Conservation (phyloP, 2,329 filamentous ascomycete genomes). For the Botryotinia convoluta region DNA sequence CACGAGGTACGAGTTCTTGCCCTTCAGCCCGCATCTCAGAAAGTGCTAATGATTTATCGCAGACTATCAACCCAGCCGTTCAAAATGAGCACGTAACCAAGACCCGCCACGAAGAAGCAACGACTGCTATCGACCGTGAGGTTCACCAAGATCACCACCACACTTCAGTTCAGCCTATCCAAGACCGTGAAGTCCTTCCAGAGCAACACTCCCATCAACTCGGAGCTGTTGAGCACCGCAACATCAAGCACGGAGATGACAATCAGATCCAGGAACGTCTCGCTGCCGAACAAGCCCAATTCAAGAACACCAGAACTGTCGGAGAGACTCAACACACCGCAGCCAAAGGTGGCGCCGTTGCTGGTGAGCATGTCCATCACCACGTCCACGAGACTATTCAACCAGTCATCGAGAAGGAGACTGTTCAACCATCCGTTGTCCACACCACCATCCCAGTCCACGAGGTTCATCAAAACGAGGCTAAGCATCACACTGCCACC, state of each 20-base stretch:
- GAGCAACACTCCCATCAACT: constrained; percentile 63
- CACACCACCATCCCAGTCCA: constrained; percentile 73
- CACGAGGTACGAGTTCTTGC: constrained; percentile 48
- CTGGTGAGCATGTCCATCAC: constrained; percentile 63
- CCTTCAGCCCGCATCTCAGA: not conserved
- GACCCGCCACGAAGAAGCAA: constrained; percentile 59
- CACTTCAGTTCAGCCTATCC: constrained; percentile 64
- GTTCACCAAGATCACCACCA: constrained; percentile 72
- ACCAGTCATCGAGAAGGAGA: constrained; percentile 68
- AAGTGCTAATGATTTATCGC: constrained; percentile 11
- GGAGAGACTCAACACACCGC: constrained; percentile 50
- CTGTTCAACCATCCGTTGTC: constrained; percentile 62
- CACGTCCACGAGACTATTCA: constrained; percentile 53
- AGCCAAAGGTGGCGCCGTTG: constrained; percentile 48
- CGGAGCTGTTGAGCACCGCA: constrained; percentile 56
- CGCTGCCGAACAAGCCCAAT: constrained; percentile 52
- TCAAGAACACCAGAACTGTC: constrained; percentile 49
- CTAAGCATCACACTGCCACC: constrained; percentile 64
- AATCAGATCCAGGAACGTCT: constrained; percentile 47
- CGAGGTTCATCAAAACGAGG: constrained; percentile 65
- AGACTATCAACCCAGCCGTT: constrained; percentile 56
- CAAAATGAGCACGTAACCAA: constrained; percentile 59
- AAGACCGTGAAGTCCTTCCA: constrained; percentile 52
- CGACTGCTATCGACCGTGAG: constrained; percentile 64
- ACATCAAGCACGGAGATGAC: constrained; percentile 59